These are phyloP conservation scores for Fusarium sp. DNA, from an alignment of 2,329 filamentous ascomycete genomes.

Conservation along the genomic window DNA sequence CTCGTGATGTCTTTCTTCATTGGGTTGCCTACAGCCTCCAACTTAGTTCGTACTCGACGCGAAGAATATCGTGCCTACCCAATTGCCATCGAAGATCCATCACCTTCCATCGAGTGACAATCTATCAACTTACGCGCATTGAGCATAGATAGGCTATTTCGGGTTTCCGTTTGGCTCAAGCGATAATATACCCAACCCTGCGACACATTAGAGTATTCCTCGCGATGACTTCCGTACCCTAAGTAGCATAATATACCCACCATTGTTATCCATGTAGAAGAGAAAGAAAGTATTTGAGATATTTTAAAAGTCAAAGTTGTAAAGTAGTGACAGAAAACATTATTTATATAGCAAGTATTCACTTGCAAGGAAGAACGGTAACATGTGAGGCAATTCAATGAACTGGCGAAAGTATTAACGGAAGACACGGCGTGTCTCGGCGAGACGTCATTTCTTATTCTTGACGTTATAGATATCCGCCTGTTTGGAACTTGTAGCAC, in stretches of 20 bases:
- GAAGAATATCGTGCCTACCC: background rate
- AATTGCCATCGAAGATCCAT: background rate
- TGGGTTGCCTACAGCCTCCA: background rate
- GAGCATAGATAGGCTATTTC: background rate
- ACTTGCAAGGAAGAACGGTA: background rate
- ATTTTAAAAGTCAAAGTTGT: background rate
- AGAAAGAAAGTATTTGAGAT: background rate
- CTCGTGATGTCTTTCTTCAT: background rate
- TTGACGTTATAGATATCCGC: accelerated
- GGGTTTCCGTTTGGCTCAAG: background rate
- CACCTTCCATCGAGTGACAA: accelerated
- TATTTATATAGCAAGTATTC: background rate
- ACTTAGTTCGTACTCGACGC: too few relatives aligned
- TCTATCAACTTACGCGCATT: accelerated
- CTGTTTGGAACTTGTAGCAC: accelerated
- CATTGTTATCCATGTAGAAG: accelerated
- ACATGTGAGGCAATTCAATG: background rate
- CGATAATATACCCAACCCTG: background rate
- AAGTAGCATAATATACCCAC: background rate
- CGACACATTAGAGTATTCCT: background rate
- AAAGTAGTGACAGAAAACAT: background rate
- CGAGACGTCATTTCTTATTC: background rate
- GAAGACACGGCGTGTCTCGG: background rate
- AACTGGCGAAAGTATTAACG: accelerated
- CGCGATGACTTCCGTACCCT: background rate